These are phyloP conservation scores for Cladosporium sp. DNA, from an alignment of 2,329 filamentous ascomycete genomes.

Conservation along the genomic window DNA sequence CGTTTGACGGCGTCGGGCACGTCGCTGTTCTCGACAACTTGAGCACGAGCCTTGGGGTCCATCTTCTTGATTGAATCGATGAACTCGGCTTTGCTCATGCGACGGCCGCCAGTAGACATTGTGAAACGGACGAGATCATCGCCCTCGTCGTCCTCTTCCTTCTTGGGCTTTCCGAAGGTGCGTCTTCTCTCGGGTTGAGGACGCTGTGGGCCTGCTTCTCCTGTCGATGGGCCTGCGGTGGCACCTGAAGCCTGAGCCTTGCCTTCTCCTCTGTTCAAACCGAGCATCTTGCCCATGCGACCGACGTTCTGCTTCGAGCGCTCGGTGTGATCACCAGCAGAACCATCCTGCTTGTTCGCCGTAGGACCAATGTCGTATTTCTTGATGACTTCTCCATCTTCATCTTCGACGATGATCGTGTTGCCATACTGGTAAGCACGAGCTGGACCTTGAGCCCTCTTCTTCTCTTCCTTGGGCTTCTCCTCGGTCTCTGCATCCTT, in stretches of 20 bases:
- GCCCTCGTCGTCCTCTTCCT: slow-evolving; percentile 50
- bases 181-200: slow-evolving; percentile 3
- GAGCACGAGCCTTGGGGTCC: slow-evolving; percentile 60
- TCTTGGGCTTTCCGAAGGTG: slow-evolving; percentile 1
- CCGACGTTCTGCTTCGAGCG: slow-evolving; percentile 41
- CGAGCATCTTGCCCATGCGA: slow-evolving; percentile 53
- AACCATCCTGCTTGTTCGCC: slow-evolving; percentile 14
- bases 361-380: slow-evolving; percentile 62
- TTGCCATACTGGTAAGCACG: slow-evolving; percentile 82
- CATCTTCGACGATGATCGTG: slow-evolving; percentile 85
- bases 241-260: slow-evolving; percentile 19
- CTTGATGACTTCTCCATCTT: slow-evolving; percentile 81
- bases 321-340: neutral
- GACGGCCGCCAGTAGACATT: slow-evolving; percentile 65
- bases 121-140: slow-evolving; percentile 72
- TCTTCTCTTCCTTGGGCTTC: slow-evolving; percentile 34
- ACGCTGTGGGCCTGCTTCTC: neutral
- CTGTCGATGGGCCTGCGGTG: slow-evolving; percentile 15
- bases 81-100: slow-evolving; percentile 79
- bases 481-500: slow-evolving; percentile 22
- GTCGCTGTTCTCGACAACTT: slow-evolving; percentile 45
- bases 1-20: slow-evolving; percentile 45
- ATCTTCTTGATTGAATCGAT: slow-evolving; percentile 68
- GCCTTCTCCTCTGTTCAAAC: slow-evolving; percentile 31
- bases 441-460: slow-evolving; percentile 65